Evolutionary conservation across 805 yeast genomes (phyloP).

Genomic region (Wickerhamiella alocasiicola): DNA sequence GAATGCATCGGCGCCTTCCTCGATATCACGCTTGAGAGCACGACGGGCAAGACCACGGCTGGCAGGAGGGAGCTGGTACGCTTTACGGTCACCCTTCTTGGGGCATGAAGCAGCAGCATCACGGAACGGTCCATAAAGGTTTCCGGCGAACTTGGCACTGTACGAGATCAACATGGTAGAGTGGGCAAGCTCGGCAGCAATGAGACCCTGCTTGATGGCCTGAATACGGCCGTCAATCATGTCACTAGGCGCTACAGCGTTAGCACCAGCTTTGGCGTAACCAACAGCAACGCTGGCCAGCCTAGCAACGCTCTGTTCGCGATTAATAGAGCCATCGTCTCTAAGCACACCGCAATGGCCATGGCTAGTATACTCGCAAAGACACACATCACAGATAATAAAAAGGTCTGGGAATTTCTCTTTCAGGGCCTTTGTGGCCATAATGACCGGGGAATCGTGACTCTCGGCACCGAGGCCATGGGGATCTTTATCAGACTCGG

Average conservation of each 20-base stretch:
- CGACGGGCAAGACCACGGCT: conserved; percentile 90
- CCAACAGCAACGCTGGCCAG: conserved; percentile 90
- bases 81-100: conserved; percentile 77
- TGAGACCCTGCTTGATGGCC: conserved; percentile 76
- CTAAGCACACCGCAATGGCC: conserved; percentile 94
- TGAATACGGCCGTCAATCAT: conserved; percentile 93
- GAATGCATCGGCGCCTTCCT: conserved; percentile 91
- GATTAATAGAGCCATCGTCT: conserved; percentile 65
- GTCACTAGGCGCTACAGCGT: conserved; percentile 93
- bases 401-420: conserved; percentile 66
- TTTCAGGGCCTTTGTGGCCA: conserved; percentile 53
- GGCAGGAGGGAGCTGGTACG: conserved; percentile 86
- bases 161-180: conserved; percentile 83
- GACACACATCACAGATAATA: conserved; percentile 87
- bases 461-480: conserved; percentile 88
- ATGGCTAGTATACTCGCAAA: conserved; percentile 92
- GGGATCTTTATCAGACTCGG: conserved; percentile 63
- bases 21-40: conserved; percentile 73
- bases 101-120: conserved; percentile 95
- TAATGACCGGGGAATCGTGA: conserved; percentile 90
- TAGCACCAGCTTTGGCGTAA: conserved; percentile 91
- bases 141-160: conserved; percentile 86
- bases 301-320: conserved; percentile 63
- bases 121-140: conserved; percentile 90
- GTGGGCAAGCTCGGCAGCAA: conserved; percentile 73